Evolutionary conservation across 257 asterid species (phyloP).

Genomic region (Ehretia macrophylla): DNA sequence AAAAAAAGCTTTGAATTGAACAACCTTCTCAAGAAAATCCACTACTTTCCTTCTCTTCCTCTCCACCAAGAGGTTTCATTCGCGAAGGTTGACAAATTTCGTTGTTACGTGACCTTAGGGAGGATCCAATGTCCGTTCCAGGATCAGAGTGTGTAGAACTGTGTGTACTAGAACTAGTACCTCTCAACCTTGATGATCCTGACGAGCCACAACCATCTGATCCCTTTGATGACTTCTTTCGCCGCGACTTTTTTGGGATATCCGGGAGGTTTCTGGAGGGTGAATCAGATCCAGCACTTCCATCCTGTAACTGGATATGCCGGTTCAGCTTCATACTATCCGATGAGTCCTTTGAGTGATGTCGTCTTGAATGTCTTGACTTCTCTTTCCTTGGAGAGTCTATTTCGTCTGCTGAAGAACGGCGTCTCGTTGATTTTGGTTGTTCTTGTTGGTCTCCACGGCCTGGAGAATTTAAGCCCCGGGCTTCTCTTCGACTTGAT

Average conservation of each 20-base stretch:
- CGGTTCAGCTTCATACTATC: slow-evolving; percentile 31
- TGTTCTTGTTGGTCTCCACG: slow-evolving; percentile 27
- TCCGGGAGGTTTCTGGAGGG: slow-evolving; percentile 37
- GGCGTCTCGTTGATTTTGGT: slow-evolving; percentile 50
- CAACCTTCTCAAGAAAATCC: slow-evolving; percentile 16
- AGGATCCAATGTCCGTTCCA: slow-evolving; percentile 15
- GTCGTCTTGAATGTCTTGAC: slow-evolving; percentile 45
- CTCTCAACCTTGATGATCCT: slow-evolving; percentile 24
- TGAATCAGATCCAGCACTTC: slow-evolving; percentile 20
- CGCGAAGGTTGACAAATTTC: slow-evolving; percentile 14
- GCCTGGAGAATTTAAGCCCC: slow-evolving; percentile 23
- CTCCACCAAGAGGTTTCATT: slow-evolving; percentile 19
- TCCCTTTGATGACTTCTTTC: slow-evolving; percentile 40
- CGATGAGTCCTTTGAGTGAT: slow-evolving; percentile 41
- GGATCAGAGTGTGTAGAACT: slow-evolving; percentile 17
- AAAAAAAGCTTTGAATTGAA: slow-evolving; percentile 1
- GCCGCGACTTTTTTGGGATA: slow-evolving; percentile 36
- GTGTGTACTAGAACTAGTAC: slow-evolving; percentile 13
- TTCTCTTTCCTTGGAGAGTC: slow-evolving; percentile 50
- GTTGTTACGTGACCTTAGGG: slow-evolving; percentile 4
- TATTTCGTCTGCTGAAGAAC: slow-evolving; percentile 23
- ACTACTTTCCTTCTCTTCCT: slow-evolving; percentile 30
- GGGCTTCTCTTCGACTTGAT: slow-evolving; percentile 18
- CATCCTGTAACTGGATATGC: slow-evolving; percentile 17
- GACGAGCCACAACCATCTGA: slow-evolving; percentile 15